Percentiles rank a stretch among this genome's conserved stretches.
Evolutionary conservation across 2,329 filamentous ascomycete species (phyloP).

Genomic region (Leptographium procerum): DNA sequence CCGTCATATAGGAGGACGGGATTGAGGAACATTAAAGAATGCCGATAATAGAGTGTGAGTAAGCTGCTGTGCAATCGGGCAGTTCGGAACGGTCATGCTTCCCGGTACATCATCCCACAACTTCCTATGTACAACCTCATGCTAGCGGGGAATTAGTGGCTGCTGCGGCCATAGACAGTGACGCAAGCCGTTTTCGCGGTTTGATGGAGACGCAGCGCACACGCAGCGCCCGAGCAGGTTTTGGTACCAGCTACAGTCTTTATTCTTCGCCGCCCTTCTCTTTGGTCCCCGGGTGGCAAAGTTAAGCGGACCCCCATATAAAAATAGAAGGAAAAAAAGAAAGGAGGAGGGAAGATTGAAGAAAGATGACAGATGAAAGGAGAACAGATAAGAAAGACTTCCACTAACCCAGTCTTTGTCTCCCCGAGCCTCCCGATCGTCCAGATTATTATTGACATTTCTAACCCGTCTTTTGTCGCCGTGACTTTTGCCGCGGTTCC

Average conservation of each 20-base stretch:
- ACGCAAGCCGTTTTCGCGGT: neutral
- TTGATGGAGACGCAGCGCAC: neutral
- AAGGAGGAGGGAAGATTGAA: neutral
- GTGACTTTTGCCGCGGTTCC: neutral
- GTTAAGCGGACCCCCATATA: too few species aligned
- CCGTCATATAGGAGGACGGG: neutral
- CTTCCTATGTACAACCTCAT: neutral
- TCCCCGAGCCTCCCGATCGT: slow-evolving; percentile 1
- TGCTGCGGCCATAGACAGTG: neutral
- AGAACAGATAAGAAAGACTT: neutral
- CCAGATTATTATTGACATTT: neutral
- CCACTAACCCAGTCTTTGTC: slow-evolving; percentile 13
- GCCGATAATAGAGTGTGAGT: neutral
- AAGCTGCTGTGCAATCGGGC: neutral
- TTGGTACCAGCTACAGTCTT: too few species aligned
- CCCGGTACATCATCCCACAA: neutral
- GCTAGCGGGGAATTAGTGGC: neutral
- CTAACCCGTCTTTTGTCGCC: neutral
- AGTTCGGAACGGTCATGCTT: neutral
- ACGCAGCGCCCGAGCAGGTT: neutral
- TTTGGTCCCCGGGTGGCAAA: neutral
- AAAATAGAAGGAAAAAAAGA: too few species aligned
- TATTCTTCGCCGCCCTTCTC: neutral
- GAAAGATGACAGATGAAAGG: neutral
- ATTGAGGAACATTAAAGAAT: neutral